phyloP scores from a whole-genome alignment of 2,329 filamentous ascomycete species.

The Cladosporium sp. region DNA sequence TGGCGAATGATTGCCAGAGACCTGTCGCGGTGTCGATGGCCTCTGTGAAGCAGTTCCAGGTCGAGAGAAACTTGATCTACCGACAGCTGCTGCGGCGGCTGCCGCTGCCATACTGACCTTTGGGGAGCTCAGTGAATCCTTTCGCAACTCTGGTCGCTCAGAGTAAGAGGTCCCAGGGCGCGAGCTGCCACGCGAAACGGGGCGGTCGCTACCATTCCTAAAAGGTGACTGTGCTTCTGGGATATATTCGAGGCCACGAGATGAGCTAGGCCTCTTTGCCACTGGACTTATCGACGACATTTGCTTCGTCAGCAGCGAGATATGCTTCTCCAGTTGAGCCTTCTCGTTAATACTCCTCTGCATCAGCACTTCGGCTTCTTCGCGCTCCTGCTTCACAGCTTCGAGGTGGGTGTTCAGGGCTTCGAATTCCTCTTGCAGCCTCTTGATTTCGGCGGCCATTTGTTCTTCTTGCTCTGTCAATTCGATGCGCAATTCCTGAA shows the following conservation, averaged over 20 bases:
- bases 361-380: constrained; percentile 25
- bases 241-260: constrained; percentile 27
- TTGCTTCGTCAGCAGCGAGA: constrained; percentile 33
- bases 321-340: constrained; percentile 31
- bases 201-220: constrained; percentile 7
- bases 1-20: not conserved
- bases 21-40: constrained; percentile 3
- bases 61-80: not conserved
- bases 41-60: constrained; percentile 2
- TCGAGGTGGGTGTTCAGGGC: constrained; percentile 26
- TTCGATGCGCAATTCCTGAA: constrained; percentile 1
- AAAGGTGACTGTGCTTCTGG: not conserved
- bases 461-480: constrained; percentile 4
- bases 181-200: constrained; percentile 10
- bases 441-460: constrained; percentile 16
- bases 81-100: constrained; percentile 13
- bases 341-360: constrained; percentile 31
- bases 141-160: constrained; percentile 2
- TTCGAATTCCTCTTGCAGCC: constrained; percentile 25
- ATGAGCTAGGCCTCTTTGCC: not conserved
- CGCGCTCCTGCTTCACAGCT: constrained; percentile 28
- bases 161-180: constrained; percentile 12
- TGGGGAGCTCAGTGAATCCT: not conserved
- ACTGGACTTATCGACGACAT: not conserved
- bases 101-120: constrained; percentile 15